phyloP scores from a whole-genome alignment of 768 basidiomycete species.

The Boletus bicolor region DNA sequence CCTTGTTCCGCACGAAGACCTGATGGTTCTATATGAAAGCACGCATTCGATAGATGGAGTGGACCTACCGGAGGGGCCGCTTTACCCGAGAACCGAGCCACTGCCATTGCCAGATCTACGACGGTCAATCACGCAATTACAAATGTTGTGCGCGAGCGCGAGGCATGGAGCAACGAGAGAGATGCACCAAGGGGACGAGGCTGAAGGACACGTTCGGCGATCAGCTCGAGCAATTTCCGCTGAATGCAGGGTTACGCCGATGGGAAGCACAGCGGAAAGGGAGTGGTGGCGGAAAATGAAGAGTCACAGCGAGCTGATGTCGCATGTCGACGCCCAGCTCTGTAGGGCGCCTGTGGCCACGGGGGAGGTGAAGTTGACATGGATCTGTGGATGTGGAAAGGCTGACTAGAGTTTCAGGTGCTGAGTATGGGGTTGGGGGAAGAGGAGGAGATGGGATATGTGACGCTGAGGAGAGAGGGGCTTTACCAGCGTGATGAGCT shows the following conservation, averaged over 20 bases:
- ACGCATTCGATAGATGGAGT: constrained; percentile 23
- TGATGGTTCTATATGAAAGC: constrained; percentile 47
- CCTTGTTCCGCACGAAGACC: constrained; percentile 38
- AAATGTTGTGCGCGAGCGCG: constrained; percentile 44
- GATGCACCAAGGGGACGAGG: constrained; percentile 30
- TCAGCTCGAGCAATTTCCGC: constrained; percentile 33
- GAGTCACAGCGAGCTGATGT: constrained; percentile 43
- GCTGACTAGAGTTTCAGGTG: constrained; percentile 19
- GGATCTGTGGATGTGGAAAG: neutral
- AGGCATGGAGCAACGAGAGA: constrained; percentile 32
- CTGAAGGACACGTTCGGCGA: constrained; percentile 28
- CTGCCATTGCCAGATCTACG: constrained; percentile 55
- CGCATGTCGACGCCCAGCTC: constrained; percentile 54
- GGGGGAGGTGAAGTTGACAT: constrained; percentile 38
- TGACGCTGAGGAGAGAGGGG: constrained; percentile 31
- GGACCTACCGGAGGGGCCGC: constrained; percentile 34
- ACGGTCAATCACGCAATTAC: constrained; percentile 58
- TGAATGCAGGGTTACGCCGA: constrained; percentile 22
- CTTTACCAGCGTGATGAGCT: constrained; percentile 43
- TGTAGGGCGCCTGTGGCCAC: constrained; percentile 33
- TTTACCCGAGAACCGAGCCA: constrained; percentile 32
- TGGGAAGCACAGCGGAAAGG: constrained; percentile 14
- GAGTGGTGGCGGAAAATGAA: constrained; percentile 29
- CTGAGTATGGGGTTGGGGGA: constrained; percentile 25
- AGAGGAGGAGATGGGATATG: constrained; percentile 60